Percentiles rank a stretch among this genome's conserved stretches.
phyloP scores from a whole-genome alignment of 805 yeast genomes.

The Saturnispora sekii region DNA sequence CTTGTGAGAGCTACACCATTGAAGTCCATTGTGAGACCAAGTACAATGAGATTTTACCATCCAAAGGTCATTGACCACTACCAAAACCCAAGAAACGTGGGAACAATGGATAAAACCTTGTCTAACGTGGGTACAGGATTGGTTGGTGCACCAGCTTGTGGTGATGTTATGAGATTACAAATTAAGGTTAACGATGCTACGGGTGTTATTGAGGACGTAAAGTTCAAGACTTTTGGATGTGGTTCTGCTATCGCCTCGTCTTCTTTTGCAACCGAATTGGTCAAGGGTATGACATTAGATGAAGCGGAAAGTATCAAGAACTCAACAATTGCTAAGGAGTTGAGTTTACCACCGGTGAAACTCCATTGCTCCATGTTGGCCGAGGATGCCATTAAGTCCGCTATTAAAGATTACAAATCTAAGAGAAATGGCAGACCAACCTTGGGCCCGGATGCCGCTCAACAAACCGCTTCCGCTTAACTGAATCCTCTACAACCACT shows the following conservation, averaged over 20 bases:
- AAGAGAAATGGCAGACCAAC: conserved; percentile 60
- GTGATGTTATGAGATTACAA: conserved; percentile 97
- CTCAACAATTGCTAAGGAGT: conserved; percentile 88
- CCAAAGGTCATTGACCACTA: conserved; percentile 94
- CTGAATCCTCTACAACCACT: too few species aligned
- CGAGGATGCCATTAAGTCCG: conserved; percentile 96
- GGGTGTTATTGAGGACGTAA: conserved; percentile 89
- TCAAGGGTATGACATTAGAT: conserved; percentile 87
- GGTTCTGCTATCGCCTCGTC: conserved; percentile 97
- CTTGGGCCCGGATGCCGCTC: conserved; percentile 47
- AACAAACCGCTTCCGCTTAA: background rate
- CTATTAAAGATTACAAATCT: conserved; percentile 86
- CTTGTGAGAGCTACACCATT: background rate
- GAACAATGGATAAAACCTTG: conserved; percentile 73
- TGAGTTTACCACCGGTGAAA: conserved; percentile 93
- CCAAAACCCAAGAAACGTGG: conserved; percentile 94
- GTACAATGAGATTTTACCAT: conserved; percentile 43
- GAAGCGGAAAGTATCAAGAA: conserved; percentile 91
- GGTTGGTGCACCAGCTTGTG: conserved; percentile 99
- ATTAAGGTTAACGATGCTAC: conserved; percentile 85
- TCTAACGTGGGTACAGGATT: conserved; percentile 88
- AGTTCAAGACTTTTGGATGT: conserved; percentile 98
- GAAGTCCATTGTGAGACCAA: too few species aligned
- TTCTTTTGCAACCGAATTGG: conserved; percentile 89
- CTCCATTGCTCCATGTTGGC: conserved; percentile 98